These are phyloP conservation scores for Talaromyces ruber DNA, from an alignment of 495 filamentous ascomycete genomes.

Conservation along the genomic window DNA sequence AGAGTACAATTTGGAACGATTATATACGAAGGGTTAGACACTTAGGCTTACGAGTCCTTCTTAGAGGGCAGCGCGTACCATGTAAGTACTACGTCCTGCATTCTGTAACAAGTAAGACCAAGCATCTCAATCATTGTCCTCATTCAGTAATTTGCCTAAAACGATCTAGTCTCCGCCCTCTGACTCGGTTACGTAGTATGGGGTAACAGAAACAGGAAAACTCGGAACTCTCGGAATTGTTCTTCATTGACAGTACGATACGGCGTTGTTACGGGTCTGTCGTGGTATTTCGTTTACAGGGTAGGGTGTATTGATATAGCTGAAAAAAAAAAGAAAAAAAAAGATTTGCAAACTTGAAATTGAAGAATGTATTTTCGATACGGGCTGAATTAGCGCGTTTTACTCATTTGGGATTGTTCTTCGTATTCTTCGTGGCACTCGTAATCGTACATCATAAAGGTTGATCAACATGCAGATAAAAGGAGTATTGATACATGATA, in stretches of 20 bases:
- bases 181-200: not conserved
- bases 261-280: not conserved
- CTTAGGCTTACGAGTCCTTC: no score
- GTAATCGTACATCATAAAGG: not conserved
- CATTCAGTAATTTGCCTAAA: slow-evolving; percentile 5
- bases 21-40: no score
- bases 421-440: not conserved
- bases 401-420: not conserved
- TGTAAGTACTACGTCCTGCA: no score
- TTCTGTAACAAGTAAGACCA: not conserved
- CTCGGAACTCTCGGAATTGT: no score
- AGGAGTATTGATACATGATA: not conserved
- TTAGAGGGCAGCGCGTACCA: no score
- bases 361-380: not conserved
- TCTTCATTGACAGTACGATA: no score
- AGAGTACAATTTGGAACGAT: no score
- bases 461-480: not conserved
- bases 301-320: not conserved
- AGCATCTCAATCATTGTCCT: not conserved
- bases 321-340: not conserved
- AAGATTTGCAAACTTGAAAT: not conserved
- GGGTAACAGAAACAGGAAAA: not conserved
- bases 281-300: not conserved
- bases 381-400: not conserved
- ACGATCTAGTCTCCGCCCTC: slow-evolving; percentile 1